Evolutionary conservation across 257 asterid genomes (phyloP).

Genomic region (Solanum virginianum): DNA sequence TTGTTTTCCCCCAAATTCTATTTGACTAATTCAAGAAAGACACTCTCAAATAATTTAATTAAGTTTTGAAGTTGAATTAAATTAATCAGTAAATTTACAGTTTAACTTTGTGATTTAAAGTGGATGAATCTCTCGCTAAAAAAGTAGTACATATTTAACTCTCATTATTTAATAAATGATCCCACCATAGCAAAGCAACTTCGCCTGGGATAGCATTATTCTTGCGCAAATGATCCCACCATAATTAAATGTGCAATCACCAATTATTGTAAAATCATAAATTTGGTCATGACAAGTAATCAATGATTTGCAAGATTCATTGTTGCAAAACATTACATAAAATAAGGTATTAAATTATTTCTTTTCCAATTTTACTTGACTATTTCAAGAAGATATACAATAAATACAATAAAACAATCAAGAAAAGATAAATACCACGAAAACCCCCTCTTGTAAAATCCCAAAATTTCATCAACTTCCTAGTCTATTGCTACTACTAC

Average conservation of each 20-base stretch:
- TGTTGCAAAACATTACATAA: neutral
- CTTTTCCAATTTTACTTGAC: neutral
- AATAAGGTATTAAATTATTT: neutral
- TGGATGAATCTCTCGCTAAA: no score
- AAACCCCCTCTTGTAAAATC: neutral
- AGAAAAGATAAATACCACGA: neutral
- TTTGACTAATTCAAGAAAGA: no score
- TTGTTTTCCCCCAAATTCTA: no score
- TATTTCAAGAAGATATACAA: neutral
- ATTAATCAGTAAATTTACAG: no score
- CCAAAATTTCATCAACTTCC: neutral
- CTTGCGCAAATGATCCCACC: neutral
- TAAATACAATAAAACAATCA: neutral
- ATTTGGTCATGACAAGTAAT: neutral
- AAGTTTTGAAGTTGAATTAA: no score
- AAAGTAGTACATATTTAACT: no score
- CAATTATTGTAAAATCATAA: neutral
- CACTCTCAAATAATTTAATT: no score
- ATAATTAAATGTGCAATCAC: neutral
- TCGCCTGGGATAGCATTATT: no score
- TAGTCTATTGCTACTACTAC: neutral
- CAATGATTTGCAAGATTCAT: neutral
- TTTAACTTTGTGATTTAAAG: no score
- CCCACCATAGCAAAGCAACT: no score
- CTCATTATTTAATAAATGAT: no score